Percentiles rank a stretch among this genome's conserved stretches.
Evolutionary conservation across 257 asterid species (phyloP).

Genomic region (Przewalskia tangutica): DNA sequence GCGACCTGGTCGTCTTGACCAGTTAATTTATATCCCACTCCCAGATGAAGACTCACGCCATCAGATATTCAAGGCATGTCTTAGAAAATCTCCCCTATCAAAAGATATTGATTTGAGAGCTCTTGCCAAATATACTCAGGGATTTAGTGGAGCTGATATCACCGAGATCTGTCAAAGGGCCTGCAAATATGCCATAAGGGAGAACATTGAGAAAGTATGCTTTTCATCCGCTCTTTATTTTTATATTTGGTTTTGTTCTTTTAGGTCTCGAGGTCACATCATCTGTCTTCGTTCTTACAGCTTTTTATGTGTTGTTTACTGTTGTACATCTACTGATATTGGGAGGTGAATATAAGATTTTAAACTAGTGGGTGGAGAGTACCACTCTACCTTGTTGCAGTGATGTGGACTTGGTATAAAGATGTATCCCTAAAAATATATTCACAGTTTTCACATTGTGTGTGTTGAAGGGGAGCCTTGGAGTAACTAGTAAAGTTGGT

Average conservation of each 20-base stretch:
- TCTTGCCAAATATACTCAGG: slow-evolving; percentile 47
- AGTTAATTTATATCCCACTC: slow-evolving; percentile 46
- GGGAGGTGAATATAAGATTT: background rate
- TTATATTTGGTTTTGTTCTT: background rate
- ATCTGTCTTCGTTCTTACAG: background rate
- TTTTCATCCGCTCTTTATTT: background rate
- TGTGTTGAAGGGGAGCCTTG: too few species aligned
- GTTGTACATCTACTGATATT: background rate
- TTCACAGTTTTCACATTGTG: too few species aligned
- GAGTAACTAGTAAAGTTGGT: too few species aligned
- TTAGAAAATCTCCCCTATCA: slow-evolving; percentile 42
- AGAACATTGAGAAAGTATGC: slow-evolving; percentile 47
- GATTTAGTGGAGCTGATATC: slow-evolving; percentile 53
- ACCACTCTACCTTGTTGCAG: background rate
- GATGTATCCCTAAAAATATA: too few species aligned
- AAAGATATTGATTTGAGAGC: slow-evolving; percentile 42
- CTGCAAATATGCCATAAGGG: slow-evolving; percentile 51
- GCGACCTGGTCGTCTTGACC: slow-evolving; percentile 60
- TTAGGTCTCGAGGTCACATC: background rate
- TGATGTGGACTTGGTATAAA: background rate
- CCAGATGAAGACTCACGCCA: slow-evolving; percentile 53
- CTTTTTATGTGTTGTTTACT: background rate
- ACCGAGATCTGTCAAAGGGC: slow-evolving; percentile 52
- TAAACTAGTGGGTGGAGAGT: background rate
- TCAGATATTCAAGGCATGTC: slow-evolving; percentile 47